Percentiles rank a stretch among this genome's conserved stretches.
Evolutionary conservation across 2,329 filamentous ascomycete species (phyloP).

Genomic region (Epicoccum nigrum): DNA sequence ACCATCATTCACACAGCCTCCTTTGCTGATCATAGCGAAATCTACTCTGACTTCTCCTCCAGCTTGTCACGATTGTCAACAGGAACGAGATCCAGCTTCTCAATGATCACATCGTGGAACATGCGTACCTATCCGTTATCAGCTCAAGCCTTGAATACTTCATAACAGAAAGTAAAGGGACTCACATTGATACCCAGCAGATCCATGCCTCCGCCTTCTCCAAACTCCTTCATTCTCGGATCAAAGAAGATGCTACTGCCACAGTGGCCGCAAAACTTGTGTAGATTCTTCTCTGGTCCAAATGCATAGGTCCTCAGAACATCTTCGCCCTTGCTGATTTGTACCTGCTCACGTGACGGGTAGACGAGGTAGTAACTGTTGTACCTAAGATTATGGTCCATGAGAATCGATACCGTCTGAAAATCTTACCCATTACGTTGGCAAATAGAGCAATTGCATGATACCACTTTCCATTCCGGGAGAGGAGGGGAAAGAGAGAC

Average conservation of each 20-base stretch:
- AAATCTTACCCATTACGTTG: slow-evolving; percentile 51
- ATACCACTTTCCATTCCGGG: slow-evolving; percentile 52
- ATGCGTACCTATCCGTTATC: slow-evolving; percentile 27
- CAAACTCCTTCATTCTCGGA: slow-evolving; percentile 31
- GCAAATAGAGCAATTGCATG: slow-evolving; percentile 63
- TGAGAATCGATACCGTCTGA: no score
- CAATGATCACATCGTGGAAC: slow-evolving; percentile 36
- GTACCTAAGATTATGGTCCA: no score
- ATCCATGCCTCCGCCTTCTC: slow-evolving; percentile 22
- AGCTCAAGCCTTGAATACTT: neutral
- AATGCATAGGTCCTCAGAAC: slow-evolving; percentile 32
- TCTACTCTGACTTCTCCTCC: neutral
- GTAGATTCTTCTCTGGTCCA: slow-evolving; percentile 30
- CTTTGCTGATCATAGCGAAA: no score
- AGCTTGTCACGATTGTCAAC: slow-evolving; percentile 27
- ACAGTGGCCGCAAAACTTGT: slow-evolving; percentile 38
- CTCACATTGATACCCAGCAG: slow-evolving; percentile 39
- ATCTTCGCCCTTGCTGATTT: slow-evolving; percentile 35
- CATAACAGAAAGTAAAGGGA: neutral
- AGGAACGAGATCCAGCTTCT: slow-evolving; percentile 30
- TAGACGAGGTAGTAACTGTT: slow-evolving; percentile 53
- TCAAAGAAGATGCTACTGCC: slow-evolving; percentile 39
- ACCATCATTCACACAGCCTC: no score
- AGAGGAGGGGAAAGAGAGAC: slow-evolving; percentile 58
- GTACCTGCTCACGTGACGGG: slow-evolving; percentile 30